Evolutionary conservation across 2,329 filamentous ascomycete species (phyloP).

Genomic region (Diaporthe sp.): DNA sequence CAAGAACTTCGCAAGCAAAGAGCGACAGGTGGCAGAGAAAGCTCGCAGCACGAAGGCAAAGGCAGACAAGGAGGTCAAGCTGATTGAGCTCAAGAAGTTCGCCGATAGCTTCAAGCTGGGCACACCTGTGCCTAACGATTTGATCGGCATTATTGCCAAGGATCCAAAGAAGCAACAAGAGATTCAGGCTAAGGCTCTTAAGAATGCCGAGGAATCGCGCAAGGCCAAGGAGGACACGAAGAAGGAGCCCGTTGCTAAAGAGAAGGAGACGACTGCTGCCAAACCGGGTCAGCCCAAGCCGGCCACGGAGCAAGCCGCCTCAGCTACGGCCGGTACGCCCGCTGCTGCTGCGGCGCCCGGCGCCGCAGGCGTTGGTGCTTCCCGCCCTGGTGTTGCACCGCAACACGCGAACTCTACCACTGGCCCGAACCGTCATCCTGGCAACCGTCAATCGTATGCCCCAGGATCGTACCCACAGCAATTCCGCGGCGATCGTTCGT

Average conservation of each 20-base stretch:
- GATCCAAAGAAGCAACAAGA: constrained; percentile 94
- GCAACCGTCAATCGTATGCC: constrained; percentile 59
- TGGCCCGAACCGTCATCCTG: constrained; percentile 56
- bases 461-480: constrained; percentile 57
- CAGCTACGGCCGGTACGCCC: constrained; percentile 32
- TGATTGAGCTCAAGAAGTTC: constrained; percentile 96
- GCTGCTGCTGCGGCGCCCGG: constrained; percentile 40
- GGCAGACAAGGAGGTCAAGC: constrained; percentile 88
- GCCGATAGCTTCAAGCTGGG: constrained; percentile 93
- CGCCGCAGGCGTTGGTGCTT: constrained; percentile 38
- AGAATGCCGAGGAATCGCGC: constrained; percentile 75
- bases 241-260: constrained; percentile 60
- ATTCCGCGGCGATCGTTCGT: constrained; percentile 57
- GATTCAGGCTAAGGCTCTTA: constrained; percentile 88
- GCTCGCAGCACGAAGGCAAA: constrained; percentile 67
- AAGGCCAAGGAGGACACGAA: constrained; percentile 34
- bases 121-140: constrained; percentile 89
- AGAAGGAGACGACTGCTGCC: constrained; percentile 59
- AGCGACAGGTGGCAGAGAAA: constrained; percentile 67
- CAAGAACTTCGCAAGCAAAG: constrained; percentile 70
- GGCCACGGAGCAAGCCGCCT: constrained; percentile 39
- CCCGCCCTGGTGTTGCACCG: constrained; percentile 44
- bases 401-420: constrained; percentile 40
- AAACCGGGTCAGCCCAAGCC: constrained; percentile 58
- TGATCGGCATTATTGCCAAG: constrained; percentile 96